Base-by-base conservation (phyloP, 208 protist genomes). In the Strigomonas culicis region DNA sequence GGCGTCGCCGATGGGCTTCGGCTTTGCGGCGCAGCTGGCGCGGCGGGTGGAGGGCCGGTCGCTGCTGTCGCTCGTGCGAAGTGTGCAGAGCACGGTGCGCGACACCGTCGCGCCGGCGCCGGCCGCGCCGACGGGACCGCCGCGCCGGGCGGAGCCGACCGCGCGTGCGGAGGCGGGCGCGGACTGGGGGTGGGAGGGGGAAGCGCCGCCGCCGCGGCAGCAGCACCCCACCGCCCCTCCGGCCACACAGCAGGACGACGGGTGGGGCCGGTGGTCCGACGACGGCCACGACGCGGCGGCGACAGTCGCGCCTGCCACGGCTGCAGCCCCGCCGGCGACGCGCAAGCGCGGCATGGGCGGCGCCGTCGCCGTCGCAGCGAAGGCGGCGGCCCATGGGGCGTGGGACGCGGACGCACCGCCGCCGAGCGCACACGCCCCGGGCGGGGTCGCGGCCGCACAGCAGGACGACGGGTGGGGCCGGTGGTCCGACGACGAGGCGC, bases 201-300 rank as follows among this genome's bases (percentile, higher is more conserved):
- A 41, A 6, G 36, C 36, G 6, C 8, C 30, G 10, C 55, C 41
- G 41, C 39, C 8, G 28, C 59, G 24, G 28, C 21, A 32, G 11
- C 21, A 4, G 6, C 59, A 1, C 27, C 3, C 27, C 17, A 22
- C 44, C 22, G 43, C 6, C 39, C 19, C 51, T 11, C 32, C 2
- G 60, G 31, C 22, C 49, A 34, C 3, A 17, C n/a, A 63, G 17
- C 1, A 49, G 15, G 28, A 66, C 28, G 59, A 66, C 10, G 64
- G 21, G 11, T 75, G 66, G 56, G 64, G 67, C 63, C 63, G 63
- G 52, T 52, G 50, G 52, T 64, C 53, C 13, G 46, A 71, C 59
- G 41, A 22, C 27, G 44, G 59, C 25, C 17, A n/a, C n/a, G 58
- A 67, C 11, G 36, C 59, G 27, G 62, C n/a, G 21, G 41, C 36